A percentile compares a stretch with the other conserved stretches of the same genome.
phyloP scores from a whole-genome alignment of 495 filamentous ascomycete genomes.

The Penicillium verhagenii region DNA sequence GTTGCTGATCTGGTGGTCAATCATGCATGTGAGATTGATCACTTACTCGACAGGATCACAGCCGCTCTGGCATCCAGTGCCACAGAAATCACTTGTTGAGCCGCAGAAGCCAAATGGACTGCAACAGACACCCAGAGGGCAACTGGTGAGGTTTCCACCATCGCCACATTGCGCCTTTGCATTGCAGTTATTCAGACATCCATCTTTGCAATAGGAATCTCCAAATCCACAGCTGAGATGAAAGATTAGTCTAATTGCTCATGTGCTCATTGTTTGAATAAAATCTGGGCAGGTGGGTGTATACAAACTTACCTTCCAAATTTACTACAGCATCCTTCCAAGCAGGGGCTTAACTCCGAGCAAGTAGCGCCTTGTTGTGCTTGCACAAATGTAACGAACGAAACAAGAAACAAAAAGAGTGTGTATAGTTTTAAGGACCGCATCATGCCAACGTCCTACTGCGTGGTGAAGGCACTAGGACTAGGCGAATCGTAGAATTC shows the following conservation, averaged over 20 bases:
- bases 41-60: not conserved
- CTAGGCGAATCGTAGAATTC: no score
- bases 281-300: not conserved
- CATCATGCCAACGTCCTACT: not conserved
- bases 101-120: slow-evolving; percentile 31
- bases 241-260: not conserved
- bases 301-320: not conserved
- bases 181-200: not conserved
- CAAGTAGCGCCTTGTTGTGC: not conserved
- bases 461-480: no score
- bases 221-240: not conserved
- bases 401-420: not conserved
- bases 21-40: no score
- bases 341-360: not conserved
- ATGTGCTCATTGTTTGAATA: not conserved
- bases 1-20: no score
- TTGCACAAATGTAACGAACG: not conserved
- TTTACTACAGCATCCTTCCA: not conserved
- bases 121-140: slow-evolving; percentile 35
- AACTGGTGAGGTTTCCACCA: slow-evolving; percentile 7
- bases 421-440: not conserved
- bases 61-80: not conserved
- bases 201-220: not conserved
- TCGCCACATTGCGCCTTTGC: not conserved
- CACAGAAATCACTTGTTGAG: slow-evolving; percentile 29